Conservation (phyloP, 495 filamentous ascomycete genomes). For the Neurospora tetraspora region DNA sequence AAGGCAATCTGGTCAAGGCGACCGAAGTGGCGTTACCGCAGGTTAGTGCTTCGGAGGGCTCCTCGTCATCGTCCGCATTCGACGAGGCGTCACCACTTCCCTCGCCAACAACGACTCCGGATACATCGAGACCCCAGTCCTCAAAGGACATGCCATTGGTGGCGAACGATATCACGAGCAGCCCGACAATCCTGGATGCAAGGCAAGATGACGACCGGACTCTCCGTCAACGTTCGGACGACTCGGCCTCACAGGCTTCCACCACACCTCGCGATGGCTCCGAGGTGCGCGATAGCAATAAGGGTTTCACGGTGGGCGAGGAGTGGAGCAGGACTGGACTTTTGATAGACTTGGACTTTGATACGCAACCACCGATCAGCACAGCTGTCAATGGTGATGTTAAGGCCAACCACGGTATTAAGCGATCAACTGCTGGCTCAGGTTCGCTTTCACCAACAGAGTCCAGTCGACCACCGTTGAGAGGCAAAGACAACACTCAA, state of each 20-base stretch:
- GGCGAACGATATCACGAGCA: slow-evolving; percentile 2
- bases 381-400: not conserved
- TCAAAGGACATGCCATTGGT: slow-evolving; percentile 20
- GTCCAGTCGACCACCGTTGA: not conserved
- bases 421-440: not conserved
- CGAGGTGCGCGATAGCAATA: not conserved
- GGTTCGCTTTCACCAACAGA: not conserved
- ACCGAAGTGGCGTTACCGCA: slow-evolving; percentile 1
- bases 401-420: not conserved
- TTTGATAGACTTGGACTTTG: slow-evolving; percentile 26
- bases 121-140: slow-evolving; percentile 37
- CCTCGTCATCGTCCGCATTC: slow-evolving; percentile 33
- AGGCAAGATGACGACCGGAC: slow-evolving; percentile 17
- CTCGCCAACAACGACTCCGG: slow-evolving; percentile 31
- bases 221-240: slow-evolving; percentile 10
- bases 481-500: not conserved
- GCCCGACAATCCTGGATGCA: not conserved
- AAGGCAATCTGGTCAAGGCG: slow-evolving; percentile 1
- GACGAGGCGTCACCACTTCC: slow-evolving; percentile 33
- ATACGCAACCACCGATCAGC: slow-evolving; percentile 14
- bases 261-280: slow-evolving; percentile 16
- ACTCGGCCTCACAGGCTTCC: slow-evolving; percentile 11
- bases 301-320: slow-evolving; percentile 7
- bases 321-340: slow-evolving; percentile 29
- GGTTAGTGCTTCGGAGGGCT: slow-evolving; percentile 27